phyloP scores from a whole-genome alignment of 2,329 filamentous ascomycete genomes.

The Xylaria polymorpha region DNA sequence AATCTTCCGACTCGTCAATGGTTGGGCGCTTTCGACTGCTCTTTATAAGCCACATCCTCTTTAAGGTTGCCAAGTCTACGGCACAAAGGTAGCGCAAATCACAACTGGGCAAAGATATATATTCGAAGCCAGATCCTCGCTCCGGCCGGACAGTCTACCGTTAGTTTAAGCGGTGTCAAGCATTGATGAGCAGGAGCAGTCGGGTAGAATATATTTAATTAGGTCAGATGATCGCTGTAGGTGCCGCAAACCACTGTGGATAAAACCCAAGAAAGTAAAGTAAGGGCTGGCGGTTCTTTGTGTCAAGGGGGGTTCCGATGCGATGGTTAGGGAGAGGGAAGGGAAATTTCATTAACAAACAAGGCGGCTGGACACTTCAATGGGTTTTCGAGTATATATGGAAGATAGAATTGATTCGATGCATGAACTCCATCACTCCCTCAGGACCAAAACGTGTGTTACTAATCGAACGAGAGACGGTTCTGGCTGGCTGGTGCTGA shows the following conservation, averaged over 20 bases:
- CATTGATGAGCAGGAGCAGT: background rate
- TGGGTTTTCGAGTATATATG: constrained; percentile 9
- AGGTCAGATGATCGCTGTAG: background rate
- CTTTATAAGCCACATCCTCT: constrained; percentile 26
- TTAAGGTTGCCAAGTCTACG: too few relatives aligned
- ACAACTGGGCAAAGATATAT: background rate
- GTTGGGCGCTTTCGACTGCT: background rate
- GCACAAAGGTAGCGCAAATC: background rate
- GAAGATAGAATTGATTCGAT: constrained; percentile 1
- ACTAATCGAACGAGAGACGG: constrained; percentile 16
- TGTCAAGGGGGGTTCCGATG: background rate
- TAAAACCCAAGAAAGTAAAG: background rate
- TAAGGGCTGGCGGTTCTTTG: background rate
- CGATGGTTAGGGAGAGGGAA: background rate
- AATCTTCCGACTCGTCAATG: constrained; percentile 26
- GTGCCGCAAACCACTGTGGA: background rate
- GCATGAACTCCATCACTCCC: constrained; percentile 16
- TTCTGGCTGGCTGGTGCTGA: constrained; percentile 17
- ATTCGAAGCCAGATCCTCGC: background rate
- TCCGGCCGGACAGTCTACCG: background rate
- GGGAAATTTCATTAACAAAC: constrained; percentile 9
- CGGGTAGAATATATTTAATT: background rate
- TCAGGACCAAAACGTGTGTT: constrained; percentile 20
- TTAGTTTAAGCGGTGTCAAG: background rate
- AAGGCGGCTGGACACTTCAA: constrained; percentile 12